Evolutionary conservation across 805 yeast species (phyloP).

Genomic region (Yarrowia sp.): DNA sequence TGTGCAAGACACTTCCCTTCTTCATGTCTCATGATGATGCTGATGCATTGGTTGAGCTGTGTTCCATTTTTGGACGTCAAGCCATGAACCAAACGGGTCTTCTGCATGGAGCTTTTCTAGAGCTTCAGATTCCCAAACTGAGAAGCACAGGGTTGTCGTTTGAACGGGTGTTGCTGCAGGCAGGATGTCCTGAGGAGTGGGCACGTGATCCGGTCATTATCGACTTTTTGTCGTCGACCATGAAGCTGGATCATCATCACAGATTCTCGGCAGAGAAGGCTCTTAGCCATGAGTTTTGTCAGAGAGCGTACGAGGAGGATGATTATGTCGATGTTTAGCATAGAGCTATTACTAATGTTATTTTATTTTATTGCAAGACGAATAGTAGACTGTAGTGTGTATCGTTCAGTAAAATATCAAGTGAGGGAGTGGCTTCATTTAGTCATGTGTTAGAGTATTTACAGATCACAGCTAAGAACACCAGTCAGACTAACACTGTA

Average conservation of each 20-base stretch:
- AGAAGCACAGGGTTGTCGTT: slow-evolving; percentile 45
- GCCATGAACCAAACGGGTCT: slow-evolving; percentile 74
- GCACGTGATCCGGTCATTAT: slow-evolving; percentile 19
- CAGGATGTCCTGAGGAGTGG: slow-evolving; percentile 11
- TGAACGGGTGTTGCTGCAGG: slow-evolving; percentile 34
- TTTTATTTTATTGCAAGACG: background rate
- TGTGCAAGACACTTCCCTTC: slow-evolving; percentile 82
- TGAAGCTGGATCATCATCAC: slow-evolving; percentile 8
- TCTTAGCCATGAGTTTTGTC: slow-evolving; percentile 6
- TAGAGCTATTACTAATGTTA: background rate
- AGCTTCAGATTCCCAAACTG: slow-evolving; percentile 56
- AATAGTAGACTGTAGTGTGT: background rate
- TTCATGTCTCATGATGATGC: slow-evolving; percentile 92
- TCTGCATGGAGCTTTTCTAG: slow-evolving; percentile 85
- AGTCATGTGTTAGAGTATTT: no score
- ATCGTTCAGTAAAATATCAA: no score
- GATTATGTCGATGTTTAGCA: slow-evolving; percentile 7
- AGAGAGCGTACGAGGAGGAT: slow-evolving; percentile 16
- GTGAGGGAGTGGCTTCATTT: no score
- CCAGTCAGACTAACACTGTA: no score
- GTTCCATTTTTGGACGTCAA: slow-evolving; percentile 73
- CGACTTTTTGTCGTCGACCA: slow-evolving; percentile 6
- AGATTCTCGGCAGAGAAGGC: slow-evolving; percentile 16
- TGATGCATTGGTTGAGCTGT: slow-evolving; percentile 84
- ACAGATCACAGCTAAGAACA: no score